These are phyloP conservation scores for Mariannaea elegans DNA, from an alignment of 2,329 filamentous ascomycete genomes.

Conservation along the genomic window DNA sequence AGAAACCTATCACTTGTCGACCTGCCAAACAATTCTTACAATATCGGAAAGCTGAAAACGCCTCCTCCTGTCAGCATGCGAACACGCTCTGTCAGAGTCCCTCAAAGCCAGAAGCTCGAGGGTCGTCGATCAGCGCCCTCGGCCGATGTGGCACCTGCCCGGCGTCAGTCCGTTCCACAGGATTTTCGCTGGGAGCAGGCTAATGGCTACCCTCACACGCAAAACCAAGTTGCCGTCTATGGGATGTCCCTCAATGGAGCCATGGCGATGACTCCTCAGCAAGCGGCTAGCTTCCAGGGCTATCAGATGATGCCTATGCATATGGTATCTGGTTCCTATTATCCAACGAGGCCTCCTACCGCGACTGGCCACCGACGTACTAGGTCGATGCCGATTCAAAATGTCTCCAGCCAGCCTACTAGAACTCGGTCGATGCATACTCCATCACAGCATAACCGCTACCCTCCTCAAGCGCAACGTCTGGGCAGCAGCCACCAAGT, in stretches of 20 bases:
- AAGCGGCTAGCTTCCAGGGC: slow-evolving; percentile 1
- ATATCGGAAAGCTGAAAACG: slow-evolving; percentile 43
- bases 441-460: slow-evolving; percentile 12
- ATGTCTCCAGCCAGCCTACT: slow-evolving; percentile 12
- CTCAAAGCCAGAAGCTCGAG: slow-evolving; percentile 24
- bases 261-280: slow-evolving; percentile 20
- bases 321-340: slow-evolving; percentile 24
- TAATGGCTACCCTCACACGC: slow-evolving; percentile 24
- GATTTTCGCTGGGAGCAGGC: slow-evolving; percentile 29
- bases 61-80: slow-evolving; percentile 55
- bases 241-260: slow-evolving; percentile 20
- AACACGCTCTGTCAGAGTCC: slow-evolving; percentile 47
- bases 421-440: slow-evolving; percentile 22
- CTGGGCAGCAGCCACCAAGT: background rate
- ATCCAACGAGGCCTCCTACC: slow-evolving; percentile 5
- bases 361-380: slow-evolving; percentile 31
- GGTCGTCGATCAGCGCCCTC: slow-evolving; percentile 25
- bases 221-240: slow-evolving; percentile 21
- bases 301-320: background rate
- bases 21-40: slow-evolving; percentile 21
- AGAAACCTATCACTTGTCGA: slow-evolving; percentile 17
- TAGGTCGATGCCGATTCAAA: slow-evolving; percentile 28
- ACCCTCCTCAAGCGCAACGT: background rate
- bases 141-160: slow-evolving; percentile 24
- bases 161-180: slow-evolving; percentile 31